phyloP scores from a whole-genome alignment of 2,329 filamentous ascomycete species.

The Emydomyces testavorans region DNA sequence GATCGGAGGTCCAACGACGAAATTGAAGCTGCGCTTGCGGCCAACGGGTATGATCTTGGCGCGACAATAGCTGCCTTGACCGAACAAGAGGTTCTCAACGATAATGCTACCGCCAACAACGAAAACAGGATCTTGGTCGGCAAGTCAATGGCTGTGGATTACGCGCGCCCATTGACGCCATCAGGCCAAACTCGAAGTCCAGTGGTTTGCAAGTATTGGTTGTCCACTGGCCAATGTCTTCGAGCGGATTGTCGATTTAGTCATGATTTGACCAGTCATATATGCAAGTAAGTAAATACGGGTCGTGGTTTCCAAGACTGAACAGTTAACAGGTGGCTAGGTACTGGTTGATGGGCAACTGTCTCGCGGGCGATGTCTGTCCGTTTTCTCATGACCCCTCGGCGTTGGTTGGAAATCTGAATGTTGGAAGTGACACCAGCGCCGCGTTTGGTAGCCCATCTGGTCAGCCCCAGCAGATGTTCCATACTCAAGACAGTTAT shows the following conservation, averaged over 20 bases:
- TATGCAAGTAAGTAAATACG: conserved; percentile 78
- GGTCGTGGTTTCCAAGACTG: not conserved
- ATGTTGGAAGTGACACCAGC: conserved; percentile 46
- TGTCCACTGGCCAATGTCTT: conserved; percentile 89
- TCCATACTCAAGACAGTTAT: conserved; percentile 66
- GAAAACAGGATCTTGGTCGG: conserved; percentile 64
- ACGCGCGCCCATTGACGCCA: conserved; percentile 62
- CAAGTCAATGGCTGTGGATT: conserved; percentile 71
- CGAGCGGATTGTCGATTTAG: conserved; percentile 94
- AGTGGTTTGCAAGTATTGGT: conserved; percentile 92
- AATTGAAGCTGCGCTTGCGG: conserved; percentile 78
- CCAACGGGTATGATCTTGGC: conserved; percentile 84
- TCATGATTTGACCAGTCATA: conserved; percentile 85
- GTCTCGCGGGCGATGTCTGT: conserved; percentile 83
- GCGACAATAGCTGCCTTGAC: conserved; percentile 84
- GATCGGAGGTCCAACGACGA: conserved; percentile 85
- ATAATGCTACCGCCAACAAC: conserved; percentile 42
- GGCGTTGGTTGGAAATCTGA: conserved; percentile 69
- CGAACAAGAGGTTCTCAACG: conserved; percentile 52
- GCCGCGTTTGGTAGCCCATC: conserved; percentile 47
- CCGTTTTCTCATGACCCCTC: conserved; percentile 95
- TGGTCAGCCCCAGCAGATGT: conserved; percentile 45
- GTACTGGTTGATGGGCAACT: conserved; percentile 94
- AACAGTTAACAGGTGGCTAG: conserved; percentile 36
- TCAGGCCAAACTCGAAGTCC: conserved; percentile 66